Percentiles rank a stretch among this genome's conserved stretches.
phyloP scores from a whole-genome alignment of 2,329 filamentous ascomycete species.

The Leptographium procerum region DNA sequence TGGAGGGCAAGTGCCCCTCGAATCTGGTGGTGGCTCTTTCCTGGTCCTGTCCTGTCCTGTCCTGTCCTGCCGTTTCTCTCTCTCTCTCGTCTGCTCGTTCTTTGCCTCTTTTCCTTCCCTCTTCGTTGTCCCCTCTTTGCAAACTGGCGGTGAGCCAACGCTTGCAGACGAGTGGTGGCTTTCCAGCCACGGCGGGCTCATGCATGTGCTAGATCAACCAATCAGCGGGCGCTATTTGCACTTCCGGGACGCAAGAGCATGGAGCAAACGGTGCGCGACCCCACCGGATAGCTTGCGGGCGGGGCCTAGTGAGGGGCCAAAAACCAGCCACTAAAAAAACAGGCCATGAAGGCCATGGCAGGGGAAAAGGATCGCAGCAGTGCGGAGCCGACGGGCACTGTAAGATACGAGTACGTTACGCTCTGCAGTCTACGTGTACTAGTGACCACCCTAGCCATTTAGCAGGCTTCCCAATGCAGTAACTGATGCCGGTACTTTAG shows the following conservation, averaged over 20 bases:
- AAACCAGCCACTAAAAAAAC: slow-evolving; percentile 6
- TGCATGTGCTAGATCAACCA: slow-evolving; percentile 10
- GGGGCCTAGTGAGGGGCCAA: slow-evolving; percentile 7
- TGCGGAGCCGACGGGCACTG: background rate
- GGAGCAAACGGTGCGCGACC: slow-evolving; percentile 9
- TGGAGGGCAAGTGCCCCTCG: background rate
- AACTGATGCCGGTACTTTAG: background rate
- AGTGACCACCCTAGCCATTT: background rate
- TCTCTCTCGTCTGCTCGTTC: background rate
- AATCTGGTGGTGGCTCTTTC: background rate
- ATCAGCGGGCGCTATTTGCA: slow-evolving; percentile 1
- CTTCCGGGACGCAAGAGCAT: slow-evolving; percentile 10
- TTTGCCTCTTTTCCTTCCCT: too few species aligned
- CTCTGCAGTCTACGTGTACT: too few species aligned
- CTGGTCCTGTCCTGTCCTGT: background rate
- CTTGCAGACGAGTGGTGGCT: slow-evolving; percentile 7
- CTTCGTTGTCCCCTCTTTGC: background rate
- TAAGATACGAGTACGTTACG: background rate
- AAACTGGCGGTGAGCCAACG: slow-evolving; percentile 12
- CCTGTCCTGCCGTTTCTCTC: background rate
- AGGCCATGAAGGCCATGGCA: background rate
- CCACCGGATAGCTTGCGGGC: slow-evolving; percentile 1
- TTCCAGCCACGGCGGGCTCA: slow-evolving; percentile 13
- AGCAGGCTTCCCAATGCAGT: background rate
- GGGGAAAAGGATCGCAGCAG: background rate